Evolutionary conservation across 192 early-diverging fungal species (phyloP).

Genomic region (Umbelopsis ramanniana): DNA sequence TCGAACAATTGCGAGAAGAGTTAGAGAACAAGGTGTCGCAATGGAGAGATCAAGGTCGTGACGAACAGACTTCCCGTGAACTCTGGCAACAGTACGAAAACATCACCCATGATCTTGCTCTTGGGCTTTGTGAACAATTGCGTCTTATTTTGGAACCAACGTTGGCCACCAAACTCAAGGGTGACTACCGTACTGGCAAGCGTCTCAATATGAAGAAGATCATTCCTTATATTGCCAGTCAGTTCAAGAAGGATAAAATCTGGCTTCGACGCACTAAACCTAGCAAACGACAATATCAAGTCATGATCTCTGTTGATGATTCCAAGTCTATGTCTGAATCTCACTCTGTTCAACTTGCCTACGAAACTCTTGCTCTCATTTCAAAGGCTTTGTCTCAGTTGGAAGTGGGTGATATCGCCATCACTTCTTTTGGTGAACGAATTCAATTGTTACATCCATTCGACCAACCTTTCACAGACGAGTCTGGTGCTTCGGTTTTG

Average conservation of each 20-base stretch:
- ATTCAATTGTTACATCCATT: constrained; percentile 93
- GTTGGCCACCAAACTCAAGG: constrained; percentile 92
- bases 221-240: constrained; percentile 97
- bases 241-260: constrained; percentile 99
- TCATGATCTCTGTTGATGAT: constrained; percentile 98
- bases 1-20: constrained; percentile 78
- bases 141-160: constrained; percentile 97
- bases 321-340: constrained; percentile 96
- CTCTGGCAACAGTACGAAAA: constrained; percentile 92
- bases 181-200: constrained; percentile 98
- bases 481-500: constrained; percentile 91
- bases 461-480: constrained; percentile 86
- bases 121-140: constrained; percentile 92
- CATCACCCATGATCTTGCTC: constrained; percentile 89
- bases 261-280: constrained; percentile 98
- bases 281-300: constrained; percentile 95
- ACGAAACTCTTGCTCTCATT: constrained; percentile 92
- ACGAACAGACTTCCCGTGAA: constrained; percentile 64
- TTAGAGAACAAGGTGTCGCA: constrained; percentile 77
- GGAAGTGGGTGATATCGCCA: constrained; percentile 91
- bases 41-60: constrained; percentile 73
- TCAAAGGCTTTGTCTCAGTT: constrained; percentile 92
- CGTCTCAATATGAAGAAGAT: constrained; percentile 99
- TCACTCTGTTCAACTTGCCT: constrained; percentile 87
- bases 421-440: constrained; percentile 90